phyloP scores from a whole-genome alignment of 2,329 filamentous ascomycete genomes.

The Passalora sequoiae region DNA sequence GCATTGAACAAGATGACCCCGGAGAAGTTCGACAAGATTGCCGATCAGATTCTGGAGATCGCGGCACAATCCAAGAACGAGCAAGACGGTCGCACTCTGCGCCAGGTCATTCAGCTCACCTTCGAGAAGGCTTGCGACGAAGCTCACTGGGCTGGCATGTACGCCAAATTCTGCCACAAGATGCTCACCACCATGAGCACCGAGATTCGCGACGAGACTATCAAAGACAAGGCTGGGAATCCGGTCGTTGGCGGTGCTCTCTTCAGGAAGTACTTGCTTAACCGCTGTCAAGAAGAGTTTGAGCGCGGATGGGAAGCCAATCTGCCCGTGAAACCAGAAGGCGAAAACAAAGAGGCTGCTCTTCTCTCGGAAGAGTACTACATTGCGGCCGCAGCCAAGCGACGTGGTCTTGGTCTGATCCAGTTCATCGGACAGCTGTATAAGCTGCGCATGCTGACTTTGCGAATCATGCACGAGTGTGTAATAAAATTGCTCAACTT shows the following conservation, averaged over 20 bases:
- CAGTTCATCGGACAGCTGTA: conserved; percentile 99
- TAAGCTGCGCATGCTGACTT: conserved; percentile 97
- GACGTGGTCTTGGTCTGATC: conserved; percentile 92
- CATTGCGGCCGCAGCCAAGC: conserved; percentile 84
- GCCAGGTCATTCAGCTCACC: conserved; percentile 96
- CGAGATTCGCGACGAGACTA: conserved; percentile 91
- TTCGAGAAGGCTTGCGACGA: conserved; percentile 99
- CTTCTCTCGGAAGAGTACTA: conserved; percentile 98
- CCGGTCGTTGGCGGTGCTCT: conserved; percentile 87
- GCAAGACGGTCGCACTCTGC: conserved; percentile 83
- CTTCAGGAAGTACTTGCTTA: conserved; percentile 97
- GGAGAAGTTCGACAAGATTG: conserved; percentile 95
- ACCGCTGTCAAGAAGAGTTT: conserved; percentile 97
- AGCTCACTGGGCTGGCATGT: conserved; percentile 97
- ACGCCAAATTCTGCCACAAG: conserved; percentile 94
- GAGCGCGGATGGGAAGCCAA: conserved; percentile 95
- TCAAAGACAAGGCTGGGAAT: conserved; percentile 82
- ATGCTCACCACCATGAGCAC: conserved; percentile 95
- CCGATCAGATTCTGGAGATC: conserved; percentile 87
- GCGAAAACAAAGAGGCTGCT: conserved; percentile 63
- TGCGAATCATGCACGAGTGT: conserved; percentile 99
- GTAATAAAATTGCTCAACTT: conserved; percentile 96
- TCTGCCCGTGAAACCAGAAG: conserved; percentile 72
- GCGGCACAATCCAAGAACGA: conserved; percentile 94
- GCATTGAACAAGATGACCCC: conserved; percentile 99